A percentile compares a stretch with the other conserved stretches of the same genome.
These are phyloP conservation scores for Huiozyma naganishii DNA, from an alignment of 805 yeast species.

Conservation along the genomic window DNA sequence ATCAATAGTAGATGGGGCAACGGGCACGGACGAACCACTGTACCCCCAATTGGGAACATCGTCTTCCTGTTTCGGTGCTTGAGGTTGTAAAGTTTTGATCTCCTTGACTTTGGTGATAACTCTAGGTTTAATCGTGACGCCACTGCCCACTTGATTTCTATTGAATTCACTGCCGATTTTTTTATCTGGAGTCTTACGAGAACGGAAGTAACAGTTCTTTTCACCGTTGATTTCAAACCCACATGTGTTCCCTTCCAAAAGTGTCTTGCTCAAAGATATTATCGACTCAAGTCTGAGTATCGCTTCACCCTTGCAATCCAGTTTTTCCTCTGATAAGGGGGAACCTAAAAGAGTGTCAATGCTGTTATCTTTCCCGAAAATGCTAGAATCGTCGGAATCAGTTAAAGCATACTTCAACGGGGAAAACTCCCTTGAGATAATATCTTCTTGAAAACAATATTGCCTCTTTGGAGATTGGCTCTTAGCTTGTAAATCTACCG, in stretches of 20 bases:
- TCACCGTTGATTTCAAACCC: constrained; percentile 5
- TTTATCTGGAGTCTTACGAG: no score
- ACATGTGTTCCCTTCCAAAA: constrained; percentile 12
- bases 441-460: constrained; percentile 55
- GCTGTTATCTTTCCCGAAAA: constrained; percentile 6
- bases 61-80: constrained; percentile 1
- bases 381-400: constrained; percentile 45
- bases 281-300: constrained; percentile 10
- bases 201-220: neutral
- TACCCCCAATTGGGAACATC: constrained; percentile 13
- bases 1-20: constrained; percentile 19
- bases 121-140: neutral
- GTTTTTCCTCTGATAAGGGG: constrained; percentile 5
- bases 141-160: neutral
- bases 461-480: constrained; percentile 35
- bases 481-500: constrained; percentile 1
- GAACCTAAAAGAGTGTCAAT: constrained; percentile 14
- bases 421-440: constrained; percentile 46
- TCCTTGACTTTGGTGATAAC: neutral
- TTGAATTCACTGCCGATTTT: neutral
- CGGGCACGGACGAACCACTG: constrained; percentile 27
- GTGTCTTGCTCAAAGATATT: constrained; percentile 9
- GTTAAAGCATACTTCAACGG: constrained; percentile 43
- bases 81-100: constrained; percentile 7
- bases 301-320: constrained; percentile 5